Base-by-base conservation (phyloP, 1,139 yeast species). In the Tardiomyces digboiensis region DNA sequence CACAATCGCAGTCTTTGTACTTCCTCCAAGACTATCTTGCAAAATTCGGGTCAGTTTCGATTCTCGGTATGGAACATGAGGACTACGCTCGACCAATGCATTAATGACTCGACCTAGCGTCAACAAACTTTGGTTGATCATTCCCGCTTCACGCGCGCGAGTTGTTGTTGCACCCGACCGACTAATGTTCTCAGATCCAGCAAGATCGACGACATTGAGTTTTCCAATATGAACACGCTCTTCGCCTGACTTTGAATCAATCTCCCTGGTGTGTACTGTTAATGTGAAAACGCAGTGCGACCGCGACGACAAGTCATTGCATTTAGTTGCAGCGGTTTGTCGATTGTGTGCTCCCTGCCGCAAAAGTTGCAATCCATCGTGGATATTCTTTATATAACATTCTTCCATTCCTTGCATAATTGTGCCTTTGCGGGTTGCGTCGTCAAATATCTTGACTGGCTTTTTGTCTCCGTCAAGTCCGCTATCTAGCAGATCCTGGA, bases 61-160 rank as follows among this genome's bases (percentile, higher is more conserved):
- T 59, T 85, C 95, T 50, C 97, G 69, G 58, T 86, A 88, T 0
- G 97, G 96, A 16, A 87, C 75, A 62, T 84, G 93, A 78, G 59
- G 7, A 71, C 49, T 33, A 65, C 59, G 48, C 67, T 53, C 82
- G 2, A 76, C 82, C 40, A 87, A 69, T 1, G 84, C 73, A 56
- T 81, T 86, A 37, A 88, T 87, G 1, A 88, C 95, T 44, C 95
- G 68, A 0, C 96, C 97, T 41, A 88, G 70, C 0, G 95, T 82
- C 37, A 87, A 65, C 46, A 88, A 69, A 49, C 91, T 81, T 61
- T 86, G 93, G 61, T 88, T 88, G 44, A 88, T 88, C 55, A 44
- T 39, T 10, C 82, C 76, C 1, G 95, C 95, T 2, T 95, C 95
- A 61, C 86, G 78, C 0, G 95, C 94, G 23, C 93, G 70, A 56